Base-by-base conservation (phyloP, 2,329 filamentous ascomycete genomes). In the Cytospora paraplurivora region DNA sequence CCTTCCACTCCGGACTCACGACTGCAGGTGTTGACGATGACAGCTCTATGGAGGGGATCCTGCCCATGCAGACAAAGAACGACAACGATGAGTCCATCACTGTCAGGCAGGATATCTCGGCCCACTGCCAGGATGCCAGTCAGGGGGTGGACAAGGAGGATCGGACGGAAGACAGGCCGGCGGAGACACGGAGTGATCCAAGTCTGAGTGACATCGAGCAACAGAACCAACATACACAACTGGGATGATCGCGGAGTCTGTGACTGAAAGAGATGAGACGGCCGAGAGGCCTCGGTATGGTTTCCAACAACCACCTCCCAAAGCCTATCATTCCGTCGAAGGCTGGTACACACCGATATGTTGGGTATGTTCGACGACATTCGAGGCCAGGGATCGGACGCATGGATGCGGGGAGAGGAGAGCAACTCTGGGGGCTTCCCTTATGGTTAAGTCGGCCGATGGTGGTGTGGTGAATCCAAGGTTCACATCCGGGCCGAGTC, bases 101-200 rank as follows among this genome's bases (percentile, higher is more conserved):
- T 3, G 53, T 62, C 6, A 51, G 44, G 27, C 60, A 62, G 44
- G 60, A 62, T 35, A 57, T 52, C 60, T 57, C 35, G 15, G 60
- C 57, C 7, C 50, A 54, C 7, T 57, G 21, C 32, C 37, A 27
- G 34, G 54, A 21, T 44, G 44, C n/a, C 7, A 19, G n/a, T 21
- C 44, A 19, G 7, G 44, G 21, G 41, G 33, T 19, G n/a, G 53
- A 19, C 17, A 15, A 44, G 27, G 17, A 44, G 27, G 17, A 35
- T 21, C 41, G 34, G 12, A 15, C 17, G 17, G 34, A 19, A 10
- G 19, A 32, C n/a, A 17, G 32, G 32, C 10, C 34, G 13, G 59
- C 13, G 44, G 11, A 19, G 44, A 7, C 10, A 8, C 44, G 7
- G 44, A 47, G 44, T 19, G n/a, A 47, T 2, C n/a, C 11, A 19